These are phyloP conservation scores for Suhomyces coccinellae DNA, from an alignment of 1,139 yeast genomes.

Conservation along the genomic window DNA sequence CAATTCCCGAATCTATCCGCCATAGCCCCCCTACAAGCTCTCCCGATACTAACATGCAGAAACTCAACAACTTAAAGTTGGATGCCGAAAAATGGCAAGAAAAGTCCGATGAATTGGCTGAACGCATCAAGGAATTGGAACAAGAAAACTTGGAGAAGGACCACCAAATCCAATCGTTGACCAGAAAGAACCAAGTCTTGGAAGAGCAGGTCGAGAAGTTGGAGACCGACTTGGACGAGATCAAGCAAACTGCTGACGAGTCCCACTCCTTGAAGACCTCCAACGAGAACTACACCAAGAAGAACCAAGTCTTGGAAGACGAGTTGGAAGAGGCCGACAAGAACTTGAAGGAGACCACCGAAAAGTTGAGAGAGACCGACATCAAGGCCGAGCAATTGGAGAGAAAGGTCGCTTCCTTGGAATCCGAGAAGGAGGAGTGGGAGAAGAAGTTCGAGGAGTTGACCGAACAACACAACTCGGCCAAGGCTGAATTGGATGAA, in stretches of 20 bases:
- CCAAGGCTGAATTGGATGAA: constrained; percentile 91
- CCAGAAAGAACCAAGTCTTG: constrained; percentile 87
- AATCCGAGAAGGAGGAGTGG: constrained; percentile 88
- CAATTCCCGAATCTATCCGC: too few species aligned
- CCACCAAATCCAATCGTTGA: constrained; percentile 89
- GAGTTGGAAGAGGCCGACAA: constrained; percentile 92
- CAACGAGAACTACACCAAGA: constrained; percentile 89
- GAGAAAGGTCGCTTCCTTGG: constrained; percentile 90
- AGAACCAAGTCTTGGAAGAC: constrained; percentile 88
- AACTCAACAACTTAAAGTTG: constrained; percentile 84
- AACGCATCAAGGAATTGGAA: constrained; percentile 83
- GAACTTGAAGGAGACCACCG: constrained; percentile 90
- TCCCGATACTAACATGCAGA: constrained; percentile 40
- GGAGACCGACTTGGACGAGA: constrained; percentile 75
- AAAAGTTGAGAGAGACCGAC: constrained; percentile 92
- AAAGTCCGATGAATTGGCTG: constrained; percentile 84
- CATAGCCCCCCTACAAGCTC: too few species aligned
- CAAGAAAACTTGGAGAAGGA: constrained; percentile 91
- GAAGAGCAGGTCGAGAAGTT: constrained; percentile 91
- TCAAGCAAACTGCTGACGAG: constrained; percentile 90
- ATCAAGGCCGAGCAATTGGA: constrained; percentile 96
- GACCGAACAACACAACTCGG: constrained; percentile 73
- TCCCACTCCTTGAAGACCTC: constrained; percentile 86
- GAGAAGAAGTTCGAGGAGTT: constrained; percentile 92
- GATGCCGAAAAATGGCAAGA: constrained; percentile 98